Base-by-base conservation (phyloP, 1,284 basidiomycete genomes). In the Apiotrichum mycotoxinovorans region DNA sequence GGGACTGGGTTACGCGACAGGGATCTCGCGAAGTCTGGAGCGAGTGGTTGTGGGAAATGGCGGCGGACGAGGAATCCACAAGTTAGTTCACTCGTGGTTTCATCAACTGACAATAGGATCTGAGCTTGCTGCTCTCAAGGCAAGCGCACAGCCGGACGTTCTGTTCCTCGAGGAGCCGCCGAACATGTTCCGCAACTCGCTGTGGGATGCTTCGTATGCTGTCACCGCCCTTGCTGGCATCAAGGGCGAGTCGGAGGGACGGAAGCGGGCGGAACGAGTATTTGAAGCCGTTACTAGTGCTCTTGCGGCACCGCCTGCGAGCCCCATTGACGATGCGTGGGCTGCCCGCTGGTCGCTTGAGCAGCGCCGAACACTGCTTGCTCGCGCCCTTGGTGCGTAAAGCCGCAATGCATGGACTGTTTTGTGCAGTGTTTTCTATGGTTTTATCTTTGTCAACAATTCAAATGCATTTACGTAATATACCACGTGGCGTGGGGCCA, bases 101-200 rank as follows among this genome's bases (percentile, higher is more conserved):
- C 9, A 22, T 11, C 30, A 23, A 14, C 49, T 41, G 40, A 27
- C 26, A 14, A 27, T 45, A 52, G 47, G 33, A 27, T 23, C 22
- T 8, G 43, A 49, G n/a, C 30, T 49, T 25, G 49, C 41, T n/a
- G 30, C 42, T 17, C 48, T 56, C 22, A 37, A 33, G 3, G 27
- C 49, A 2, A 17, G 26, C 4, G 10, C 30, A 3, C 23, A 46
- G 52, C 62, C 18, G 48, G 63, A 62, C 7, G 65, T 67, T 20
- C 58, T 78, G 20, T 78, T 78, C 64, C 71, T 68, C 17, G 63
- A 69, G 26, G 76, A 78, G 54, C 67, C 72, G 25, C 64, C 72
- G 0, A 78, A 78, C 56, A 67, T 76, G 22, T 78, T 69, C 64
- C 67, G 71, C 11, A 67, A 76, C 56, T 52, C 66, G 15, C 56